Base-by-base conservation (phyloP, 2,329 filamentous ascomycete genomes). In the Colletotrichum higginsianum region DNA sequence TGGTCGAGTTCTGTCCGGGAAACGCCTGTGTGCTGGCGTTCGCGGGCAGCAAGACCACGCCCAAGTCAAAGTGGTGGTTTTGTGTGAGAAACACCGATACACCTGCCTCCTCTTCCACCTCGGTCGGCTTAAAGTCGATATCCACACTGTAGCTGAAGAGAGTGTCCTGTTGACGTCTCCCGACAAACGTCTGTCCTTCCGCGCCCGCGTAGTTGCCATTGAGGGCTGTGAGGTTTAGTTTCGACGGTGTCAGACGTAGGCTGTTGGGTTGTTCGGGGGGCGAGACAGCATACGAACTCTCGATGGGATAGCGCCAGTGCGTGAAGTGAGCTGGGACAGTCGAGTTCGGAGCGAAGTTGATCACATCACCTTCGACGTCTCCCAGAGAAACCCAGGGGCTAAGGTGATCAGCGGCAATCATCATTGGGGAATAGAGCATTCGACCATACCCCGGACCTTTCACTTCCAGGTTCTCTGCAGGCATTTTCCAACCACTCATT, bases 51-150 rank as follows among this genome's bases (percentile, higher is more conserved):
- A 61, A 61, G 26, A 81, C 80, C 9, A 86, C 71, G 0, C 83
- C 82, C 12, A 89, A 75, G 53, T 88, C 85, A 11, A 87, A 78
- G 67, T 89, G 87, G 68, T 89, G 85, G 74, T 85, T 84, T 75
- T 89, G 84, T 0, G 84, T 88, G 42, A 90, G 78, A 77, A 90
- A 90, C 0, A 84, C 80, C 0, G 84, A 85, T 8, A 90, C 80
- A 1, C 88, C 88, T 2, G 86, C 85, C 77, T 90, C 88, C 67
- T 87, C 83, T 0, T 83, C 82, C 0, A 75, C 55, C 0, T 65
- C 66, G 0, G 76, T 76, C 0, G 86, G 84, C 0, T 75, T 66
- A 73, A 86, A 89, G 9, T 81, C 78, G 0, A 90, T 57, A 66
- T 86, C 80, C 6, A 87, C 82, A 65, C 79, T 82, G 76, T 83